Evolutionary conservation across 2,329 filamentous ascomycete genomes (phyloP).

Genomic region (Arthrobotrys conoides): DNA sequence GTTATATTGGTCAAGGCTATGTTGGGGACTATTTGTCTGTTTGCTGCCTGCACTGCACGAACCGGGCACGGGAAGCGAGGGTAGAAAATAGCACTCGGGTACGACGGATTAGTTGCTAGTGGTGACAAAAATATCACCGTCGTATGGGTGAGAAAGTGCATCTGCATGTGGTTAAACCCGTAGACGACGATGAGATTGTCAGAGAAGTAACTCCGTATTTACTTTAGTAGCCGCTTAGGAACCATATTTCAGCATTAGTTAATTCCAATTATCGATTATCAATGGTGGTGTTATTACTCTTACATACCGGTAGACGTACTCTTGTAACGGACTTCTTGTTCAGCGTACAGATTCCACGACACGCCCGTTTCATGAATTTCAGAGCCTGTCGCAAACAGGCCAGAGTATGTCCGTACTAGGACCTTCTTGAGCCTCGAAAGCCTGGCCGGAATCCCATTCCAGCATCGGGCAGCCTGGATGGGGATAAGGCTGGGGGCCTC

Average conservation of each 20-base stretch:
- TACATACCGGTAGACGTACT: background rate
- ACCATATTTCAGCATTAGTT: conserved; percentile 11
- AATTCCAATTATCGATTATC: background rate
- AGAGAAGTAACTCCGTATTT: background rate
- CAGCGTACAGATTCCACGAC: conserved; percentile 36
- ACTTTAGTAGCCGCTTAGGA: conserved; percentile 20
- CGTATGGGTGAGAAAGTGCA: conserved; percentile 4
- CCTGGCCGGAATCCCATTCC: conserved; percentile 16
- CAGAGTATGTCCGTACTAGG: conserved; percentile 16
- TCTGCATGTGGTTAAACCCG: background rate
- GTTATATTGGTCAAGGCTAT: conserved; percentile 28
- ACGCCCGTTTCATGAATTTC: conserved; percentile 20
- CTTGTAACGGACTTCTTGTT: conserved; percentile 34
- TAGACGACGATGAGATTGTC: conserved; percentile 8
- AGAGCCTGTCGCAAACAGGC: conserved; percentile 18
- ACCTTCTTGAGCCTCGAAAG: conserved; percentile 26
- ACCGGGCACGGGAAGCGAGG: conserved; percentile 10
- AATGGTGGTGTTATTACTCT: background rate
- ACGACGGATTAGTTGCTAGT: background rate
- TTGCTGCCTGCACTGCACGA: conserved; percentile 15
- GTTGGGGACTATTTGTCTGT: background rate
- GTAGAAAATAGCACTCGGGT: background rate
- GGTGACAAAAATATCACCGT: conserved; percentile 40
- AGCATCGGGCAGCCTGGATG: conserved; percentile 25
- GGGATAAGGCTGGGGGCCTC: conserved; percentile 29